Conservation (phyloP, 441 rosid genomes). For the Hura crepitans region DNA sequence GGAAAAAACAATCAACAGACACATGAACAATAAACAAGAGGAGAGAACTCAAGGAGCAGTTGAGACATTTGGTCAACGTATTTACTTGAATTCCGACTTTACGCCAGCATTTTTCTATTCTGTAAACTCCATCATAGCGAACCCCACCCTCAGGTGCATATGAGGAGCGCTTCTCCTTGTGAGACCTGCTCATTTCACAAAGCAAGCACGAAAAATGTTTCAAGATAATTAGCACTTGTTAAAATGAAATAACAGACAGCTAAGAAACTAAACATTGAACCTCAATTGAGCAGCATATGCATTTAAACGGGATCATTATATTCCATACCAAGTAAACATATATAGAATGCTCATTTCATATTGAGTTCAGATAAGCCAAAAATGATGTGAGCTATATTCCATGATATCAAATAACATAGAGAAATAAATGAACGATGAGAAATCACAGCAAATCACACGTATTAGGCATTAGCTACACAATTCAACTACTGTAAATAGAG, state of each 20-base stretch:
- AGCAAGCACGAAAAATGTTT: background rate
- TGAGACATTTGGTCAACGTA: background rate
- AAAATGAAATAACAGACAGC: background rate
- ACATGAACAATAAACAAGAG: background rate
- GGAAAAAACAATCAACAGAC: background rate
- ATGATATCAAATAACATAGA: background rate
- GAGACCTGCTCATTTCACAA: slow-evolving; percentile 43
- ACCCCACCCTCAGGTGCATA: slow-evolving; percentile 74
- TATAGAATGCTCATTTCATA: background rate
- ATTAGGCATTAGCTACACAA: too few relatives aligned
- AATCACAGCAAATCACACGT: too few relatives aligned
- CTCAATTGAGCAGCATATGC: background rate
- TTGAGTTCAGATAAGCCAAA: background rate
- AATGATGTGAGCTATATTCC: background rate
- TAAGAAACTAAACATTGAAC: background rate
- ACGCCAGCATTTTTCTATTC: slow-evolving; percentile 75
- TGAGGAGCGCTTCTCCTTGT: slow-evolving; percentile 65
- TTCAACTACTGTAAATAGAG: too few relatives aligned
- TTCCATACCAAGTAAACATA: background rate
- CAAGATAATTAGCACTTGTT: background rate
- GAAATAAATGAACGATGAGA: too few relatives aligned
- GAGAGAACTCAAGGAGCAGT: slow-evolving; percentile 4
- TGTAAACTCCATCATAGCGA: slow-evolving; percentile 78
- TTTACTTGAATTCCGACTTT: slow-evolving; percentile 64
- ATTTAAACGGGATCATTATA: background rate